phyloP scores from a whole-genome alignment of 257 asterid species.

The Nicotiana tomentosiformis region DNA sequence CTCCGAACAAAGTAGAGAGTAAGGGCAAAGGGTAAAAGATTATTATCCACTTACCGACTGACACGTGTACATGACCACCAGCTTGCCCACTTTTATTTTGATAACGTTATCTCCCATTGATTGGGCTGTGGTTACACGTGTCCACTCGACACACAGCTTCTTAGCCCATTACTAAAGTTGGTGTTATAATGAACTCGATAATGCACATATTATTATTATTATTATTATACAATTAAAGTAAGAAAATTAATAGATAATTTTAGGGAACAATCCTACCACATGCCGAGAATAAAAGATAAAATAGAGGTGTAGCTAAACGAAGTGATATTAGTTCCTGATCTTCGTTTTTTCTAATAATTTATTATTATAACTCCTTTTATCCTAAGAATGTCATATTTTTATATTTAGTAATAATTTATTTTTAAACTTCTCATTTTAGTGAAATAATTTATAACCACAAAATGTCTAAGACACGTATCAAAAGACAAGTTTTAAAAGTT shows the following conservation, averaged over 20 bases:
- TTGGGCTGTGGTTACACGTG: constrained; percentile 40
- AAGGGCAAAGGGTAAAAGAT: not conserved
- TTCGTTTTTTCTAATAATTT: too few species aligned
- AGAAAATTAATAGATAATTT: not conserved
- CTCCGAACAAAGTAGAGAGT: not conserved
- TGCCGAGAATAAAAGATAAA: not conserved
- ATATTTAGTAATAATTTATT: too few species aligned
- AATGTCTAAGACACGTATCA: too few species aligned
- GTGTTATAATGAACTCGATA: not conserved
- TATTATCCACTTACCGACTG: not conserved
- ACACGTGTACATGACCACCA: constrained; percentile 29
- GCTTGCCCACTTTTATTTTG: constrained; percentile 14
- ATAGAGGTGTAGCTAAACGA: not conserved
- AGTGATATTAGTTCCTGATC: too few species aligned
- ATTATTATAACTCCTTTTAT: too few species aligned
- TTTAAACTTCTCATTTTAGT: too few species aligned
- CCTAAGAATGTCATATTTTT: too few species aligned
- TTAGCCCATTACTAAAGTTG: not conserved
- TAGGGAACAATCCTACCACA: not conserved
- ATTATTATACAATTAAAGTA: not conserved
- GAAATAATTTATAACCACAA: too few species aligned
- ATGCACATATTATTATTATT: not conserved
- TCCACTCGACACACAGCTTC: constrained; percentile 6
- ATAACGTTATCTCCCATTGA: constrained; percentile 54
- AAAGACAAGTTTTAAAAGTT: too few species aligned